These are phyloP conservation scores for Ganoderma leucocontextum DNA, from an alignment of 1,284 basidiomycete species.

Conservation along the genomic window DNA sequence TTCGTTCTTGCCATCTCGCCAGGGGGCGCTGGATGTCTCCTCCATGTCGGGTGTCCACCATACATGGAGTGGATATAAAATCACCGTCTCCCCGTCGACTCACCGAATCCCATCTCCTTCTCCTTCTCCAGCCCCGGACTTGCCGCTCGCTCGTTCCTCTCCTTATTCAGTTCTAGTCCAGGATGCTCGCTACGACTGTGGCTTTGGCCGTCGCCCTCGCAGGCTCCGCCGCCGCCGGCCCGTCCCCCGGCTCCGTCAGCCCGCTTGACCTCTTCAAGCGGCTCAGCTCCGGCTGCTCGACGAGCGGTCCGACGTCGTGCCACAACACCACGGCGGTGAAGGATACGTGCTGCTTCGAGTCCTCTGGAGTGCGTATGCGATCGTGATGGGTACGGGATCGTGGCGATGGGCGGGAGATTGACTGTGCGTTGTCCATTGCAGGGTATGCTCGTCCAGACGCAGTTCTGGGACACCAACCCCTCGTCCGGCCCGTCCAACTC, in stretches of 20 bases:
- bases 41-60: background rate
- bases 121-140: background rate
- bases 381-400: background rate
- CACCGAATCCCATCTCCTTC: background rate
- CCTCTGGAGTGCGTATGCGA: constrained; percentile 42
- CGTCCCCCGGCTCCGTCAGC: constrained; percentile 24
- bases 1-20: background rate
- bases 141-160: background rate
- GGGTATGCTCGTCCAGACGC: constrained; percentile 72
- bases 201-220: constrained; percentile 30
- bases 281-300: constrained; percentile 45
- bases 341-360: constrained; percentile 46
- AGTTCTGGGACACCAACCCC: constrained; percentile 53
- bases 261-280: constrained; percentile 39
- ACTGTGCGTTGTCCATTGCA: constrained; percentile 36
- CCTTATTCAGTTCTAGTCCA: background rate
- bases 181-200: constrained; percentile 26
- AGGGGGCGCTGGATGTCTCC: background rate
- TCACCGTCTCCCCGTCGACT: background rate
- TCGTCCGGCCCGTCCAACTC: constrained; percentile 69
- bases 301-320: constrained; percentile 46
- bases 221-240: constrained; percentile 27
- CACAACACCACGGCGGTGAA: constrained; percentile 39
- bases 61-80: background rate
- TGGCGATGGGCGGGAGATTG: constrained; percentile 10